Conservation (phyloP, 2,329 filamentous ascomycete genomes). For the Cordyceps tenuipes region DNA sequence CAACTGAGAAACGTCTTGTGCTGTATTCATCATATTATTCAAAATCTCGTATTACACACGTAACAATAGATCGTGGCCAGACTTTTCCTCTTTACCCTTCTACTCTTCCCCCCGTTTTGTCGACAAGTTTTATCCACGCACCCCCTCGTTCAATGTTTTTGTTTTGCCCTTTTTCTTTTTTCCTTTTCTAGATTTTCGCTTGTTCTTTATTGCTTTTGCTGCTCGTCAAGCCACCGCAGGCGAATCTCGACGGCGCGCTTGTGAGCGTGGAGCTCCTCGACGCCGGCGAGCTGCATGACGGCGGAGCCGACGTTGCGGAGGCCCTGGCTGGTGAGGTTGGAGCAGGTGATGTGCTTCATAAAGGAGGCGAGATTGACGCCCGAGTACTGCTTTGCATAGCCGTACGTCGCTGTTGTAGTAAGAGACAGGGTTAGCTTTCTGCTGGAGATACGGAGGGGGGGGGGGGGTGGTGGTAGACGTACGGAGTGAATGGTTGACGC, state of each 20-base stretch:
- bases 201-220: constrained; percentile 17
- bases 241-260: constrained; percentile 80
- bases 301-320: constrained; percentile 76
- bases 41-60: no score
- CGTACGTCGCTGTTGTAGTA: constrained; percentile 68
- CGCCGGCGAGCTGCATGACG: constrained; percentile 90
- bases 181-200: neutral
- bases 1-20: no score
- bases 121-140: neutral
- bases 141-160: neutral
- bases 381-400: constrained; percentile 96
- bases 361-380: constrained; percentile 95
- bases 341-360: constrained; percentile 95
- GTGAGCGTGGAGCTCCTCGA: constrained; percentile 93
- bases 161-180: neutral
- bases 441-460: neutral
- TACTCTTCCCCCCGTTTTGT: no score
- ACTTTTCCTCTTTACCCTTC: no score
- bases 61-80: no score
- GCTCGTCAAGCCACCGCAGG: constrained; percentile 43
- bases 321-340: constrained; percentile 78
- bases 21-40: no score
- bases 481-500: constrained; percentile 96
- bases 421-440: constrained; percentile 14
- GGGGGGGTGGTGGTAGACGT: constrained; percentile 37